Percentiles rank a stretch among this genome's conserved stretches.
Conservation (phyloP, 441 rosid species). For the Populus hybrid region DNA sequence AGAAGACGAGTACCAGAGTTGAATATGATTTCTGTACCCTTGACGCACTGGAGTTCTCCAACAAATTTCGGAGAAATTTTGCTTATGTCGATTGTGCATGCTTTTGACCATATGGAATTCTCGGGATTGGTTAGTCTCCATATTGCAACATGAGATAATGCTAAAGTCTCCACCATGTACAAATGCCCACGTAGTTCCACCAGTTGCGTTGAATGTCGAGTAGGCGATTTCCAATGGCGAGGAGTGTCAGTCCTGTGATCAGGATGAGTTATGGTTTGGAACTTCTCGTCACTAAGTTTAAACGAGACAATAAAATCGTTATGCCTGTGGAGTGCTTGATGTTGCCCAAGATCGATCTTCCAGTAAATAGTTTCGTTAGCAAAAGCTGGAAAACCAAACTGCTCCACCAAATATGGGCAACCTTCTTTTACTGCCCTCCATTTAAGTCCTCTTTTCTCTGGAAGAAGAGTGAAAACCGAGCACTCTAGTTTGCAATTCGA, state of each 20-base stretch:
- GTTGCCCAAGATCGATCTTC: constrained; percentile 11
- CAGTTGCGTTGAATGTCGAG: neutral
- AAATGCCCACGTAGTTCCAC: constrained; percentile 7
- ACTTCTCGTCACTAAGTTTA: constrained; percentile 4
- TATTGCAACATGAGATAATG: neutral
- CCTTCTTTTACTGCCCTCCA: constrained; percentile 3
- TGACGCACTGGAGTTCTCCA: constrained; percentile 6
- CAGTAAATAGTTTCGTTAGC: constrained; percentile 11
- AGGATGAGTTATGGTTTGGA: constrained; percentile 7
- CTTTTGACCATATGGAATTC: constrained; percentile 6
- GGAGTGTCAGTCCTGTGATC: neutral
- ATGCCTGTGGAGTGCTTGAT: neutral
- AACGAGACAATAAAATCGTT: constrained; percentile 3
- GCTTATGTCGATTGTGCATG: neutral
- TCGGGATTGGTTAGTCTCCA: constrained; percentile 3
- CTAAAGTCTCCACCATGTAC: constrained; percentile 1
- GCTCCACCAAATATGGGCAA: constrained; percentile 12
- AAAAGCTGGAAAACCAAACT: constrained; percentile 18
- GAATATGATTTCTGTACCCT: constrained; percentile 12
- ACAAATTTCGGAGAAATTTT: neutral
- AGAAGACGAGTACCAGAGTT: neutral
- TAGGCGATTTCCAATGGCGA: neutral
- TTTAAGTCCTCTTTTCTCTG: neutral
- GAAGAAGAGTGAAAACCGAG: constrained; percentile 15
- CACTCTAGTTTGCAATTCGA: neutral